phyloP scores from a whole-genome alignment of 176 grass and related monocot genomes.

The Lolium multiflorum region DNA sequence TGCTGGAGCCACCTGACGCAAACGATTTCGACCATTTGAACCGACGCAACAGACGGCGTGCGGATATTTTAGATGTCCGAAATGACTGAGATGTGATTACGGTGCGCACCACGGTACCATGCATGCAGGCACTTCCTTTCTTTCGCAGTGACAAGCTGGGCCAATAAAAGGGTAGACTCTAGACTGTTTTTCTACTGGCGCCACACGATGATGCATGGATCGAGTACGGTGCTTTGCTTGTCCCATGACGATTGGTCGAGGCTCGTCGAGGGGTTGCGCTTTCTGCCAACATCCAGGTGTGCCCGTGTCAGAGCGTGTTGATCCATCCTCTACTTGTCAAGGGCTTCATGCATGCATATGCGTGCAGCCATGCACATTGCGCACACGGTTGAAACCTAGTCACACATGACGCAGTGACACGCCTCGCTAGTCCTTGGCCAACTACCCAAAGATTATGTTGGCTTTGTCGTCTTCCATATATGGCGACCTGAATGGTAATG shows the following conservation, averaged over 20 bases:
- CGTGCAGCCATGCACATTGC: neutral
- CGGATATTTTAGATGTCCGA: no score
- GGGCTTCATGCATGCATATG: neutral
- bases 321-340: neutral
- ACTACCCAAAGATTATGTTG: neutral
- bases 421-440: neutral
- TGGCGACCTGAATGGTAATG: neutral
- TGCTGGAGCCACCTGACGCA: no score
- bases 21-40: no score
- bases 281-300: constrained; percentile 5
- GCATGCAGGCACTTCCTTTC: neutral
- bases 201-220: neutral
- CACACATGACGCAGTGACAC: neutral
- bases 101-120: neutral
- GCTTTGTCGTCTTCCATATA: neutral
- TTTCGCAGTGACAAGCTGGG: neutral
- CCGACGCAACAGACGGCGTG: no score
- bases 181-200: neutral
- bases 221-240: neutral
- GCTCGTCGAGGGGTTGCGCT: neutral
- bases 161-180: neutral
- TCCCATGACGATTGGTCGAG: constrained; percentile 20
- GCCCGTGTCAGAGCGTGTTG: constrained; percentile 25
- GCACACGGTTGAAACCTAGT: neutral
- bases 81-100: no score